Conservation (phyloP, 331 rosid species). For the Pyrus hybrid region DNA sequence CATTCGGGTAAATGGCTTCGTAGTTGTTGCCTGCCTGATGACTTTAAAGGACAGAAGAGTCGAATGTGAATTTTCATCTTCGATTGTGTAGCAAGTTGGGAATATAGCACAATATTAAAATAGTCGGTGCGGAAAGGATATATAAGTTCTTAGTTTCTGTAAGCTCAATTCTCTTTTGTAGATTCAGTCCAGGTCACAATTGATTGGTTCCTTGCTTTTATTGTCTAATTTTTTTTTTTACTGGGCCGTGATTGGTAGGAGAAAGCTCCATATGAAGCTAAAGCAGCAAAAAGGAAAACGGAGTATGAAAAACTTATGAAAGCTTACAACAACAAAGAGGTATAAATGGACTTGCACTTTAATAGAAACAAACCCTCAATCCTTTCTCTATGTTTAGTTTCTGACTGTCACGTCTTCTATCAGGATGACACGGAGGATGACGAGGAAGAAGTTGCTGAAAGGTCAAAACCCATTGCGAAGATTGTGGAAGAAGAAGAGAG, state of each 20-base stretch:
- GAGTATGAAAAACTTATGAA: conserved; percentile 14
- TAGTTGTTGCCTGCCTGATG: not conserved
- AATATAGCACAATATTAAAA: conserved; percentile 5
- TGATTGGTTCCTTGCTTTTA: not conserved
- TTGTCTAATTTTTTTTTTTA: not conserved
- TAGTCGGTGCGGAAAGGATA: conserved; percentile 3
- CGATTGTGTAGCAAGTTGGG: conserved; percentile 2
- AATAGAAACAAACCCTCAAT: not conserved
- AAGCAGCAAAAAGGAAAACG: conserved; percentile 13
- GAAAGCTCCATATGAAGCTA: conserved; percentile 20
- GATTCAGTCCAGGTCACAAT: not conserved
- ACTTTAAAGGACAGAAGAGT: not conserved
- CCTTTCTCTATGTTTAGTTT: not conserved
- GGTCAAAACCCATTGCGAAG: conserved; percentile 1
- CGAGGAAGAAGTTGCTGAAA: conserved; percentile 9
- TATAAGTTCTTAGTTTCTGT: not conserved
- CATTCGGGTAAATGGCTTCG: not conserved
- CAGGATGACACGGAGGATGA: conserved; percentile 10
- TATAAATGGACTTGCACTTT: not conserved
- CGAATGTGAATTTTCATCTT: conserved; percentile 16
- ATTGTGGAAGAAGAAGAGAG: conserved; percentile 7
- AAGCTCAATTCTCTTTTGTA: conserved; percentile 1
- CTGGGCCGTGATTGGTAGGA: conserved; percentile 3
- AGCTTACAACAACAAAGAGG: conserved; percentile 17
- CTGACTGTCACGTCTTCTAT: not conserved